Conservation (phyloP, 2,329 filamentous ascomycete species). For the Cordyceps fumosorosea region DNA sequence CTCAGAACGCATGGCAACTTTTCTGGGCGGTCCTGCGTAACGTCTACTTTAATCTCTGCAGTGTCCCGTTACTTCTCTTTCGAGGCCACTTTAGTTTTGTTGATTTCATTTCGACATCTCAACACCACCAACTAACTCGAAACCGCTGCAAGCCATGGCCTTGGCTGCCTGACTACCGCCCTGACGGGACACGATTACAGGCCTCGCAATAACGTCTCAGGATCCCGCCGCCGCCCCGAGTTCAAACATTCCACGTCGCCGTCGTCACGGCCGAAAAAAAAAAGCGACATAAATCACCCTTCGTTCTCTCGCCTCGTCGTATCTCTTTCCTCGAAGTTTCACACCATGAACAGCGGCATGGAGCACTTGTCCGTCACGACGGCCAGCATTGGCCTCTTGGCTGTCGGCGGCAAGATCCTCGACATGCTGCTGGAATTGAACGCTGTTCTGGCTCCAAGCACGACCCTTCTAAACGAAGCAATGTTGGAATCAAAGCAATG, state of each 20-base stretch:
- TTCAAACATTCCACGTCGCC: slow-evolving; percentile 10
- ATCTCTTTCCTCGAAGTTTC: not conserved
- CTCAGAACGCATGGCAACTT: slow-evolving; percentile 9
- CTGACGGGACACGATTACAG: slow-evolving; percentile 9
- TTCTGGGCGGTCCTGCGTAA: not conserved
- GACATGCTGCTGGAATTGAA: slow-evolving; percentile 30
- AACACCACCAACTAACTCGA: not conserved
- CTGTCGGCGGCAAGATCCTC: slow-evolving; percentile 28
- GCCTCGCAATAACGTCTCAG: slow-evolving; percentile 10
- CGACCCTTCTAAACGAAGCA: slow-evolving; percentile 24
- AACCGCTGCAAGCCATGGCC: slow-evolving; percentile 6
- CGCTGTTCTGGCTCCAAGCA: slow-evolving; percentile 22
- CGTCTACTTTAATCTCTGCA: not conserved
- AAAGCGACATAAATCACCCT: not conserved
- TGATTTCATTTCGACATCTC: not conserved
- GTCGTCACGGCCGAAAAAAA: slow-evolving; percentile 4
- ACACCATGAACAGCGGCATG: slow-evolving; percentile 10
- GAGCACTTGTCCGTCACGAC: slow-evolving; percentile 29
- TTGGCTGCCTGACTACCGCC: slow-evolving; percentile 9
- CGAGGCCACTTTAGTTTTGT: not conserved
- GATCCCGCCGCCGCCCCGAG: slow-evolving; percentile 6
- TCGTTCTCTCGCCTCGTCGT: not conserved
- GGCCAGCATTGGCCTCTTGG: slow-evolving; percentile 31
- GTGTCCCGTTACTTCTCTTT: not conserved
- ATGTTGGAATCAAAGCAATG: slow-evolving; percentile 32